These are phyloP conservation scores for Gossypium turneri DNA, from an alignment of 345 rosid species.

Conservation along the genomic window DNA sequence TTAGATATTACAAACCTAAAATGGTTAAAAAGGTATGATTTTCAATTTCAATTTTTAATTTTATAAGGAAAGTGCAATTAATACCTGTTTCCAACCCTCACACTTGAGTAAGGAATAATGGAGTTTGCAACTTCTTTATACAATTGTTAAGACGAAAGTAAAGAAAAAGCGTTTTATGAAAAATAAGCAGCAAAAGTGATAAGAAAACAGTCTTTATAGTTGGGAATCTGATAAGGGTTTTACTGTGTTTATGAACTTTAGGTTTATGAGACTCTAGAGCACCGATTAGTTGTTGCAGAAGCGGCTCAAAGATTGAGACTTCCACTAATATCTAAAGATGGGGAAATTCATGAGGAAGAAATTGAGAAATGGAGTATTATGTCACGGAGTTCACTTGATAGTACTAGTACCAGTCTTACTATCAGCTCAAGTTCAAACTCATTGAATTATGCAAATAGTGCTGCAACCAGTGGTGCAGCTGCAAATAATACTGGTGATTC, in stretches of 20 bases:
- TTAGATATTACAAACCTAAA: neutral
- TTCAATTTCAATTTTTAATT: too few species aligned
- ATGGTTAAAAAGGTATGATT: neutral
- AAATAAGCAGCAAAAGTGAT: constrained; percentile 5
- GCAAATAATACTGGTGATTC: constrained; percentile 41
- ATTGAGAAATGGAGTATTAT: constrained; percentile 84
- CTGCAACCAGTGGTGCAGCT: constrained; percentile 45
- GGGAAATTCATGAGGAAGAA: constrained; percentile 71
- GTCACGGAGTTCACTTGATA: constrained; percentile 85
- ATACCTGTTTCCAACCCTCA: too few species aligned
- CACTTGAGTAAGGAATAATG: too few species aligned
- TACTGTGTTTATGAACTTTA: constrained; percentile 22
- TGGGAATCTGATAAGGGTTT: neutral
- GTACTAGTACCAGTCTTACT: constrained; percentile 63
- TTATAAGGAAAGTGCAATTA: too few species aligned
- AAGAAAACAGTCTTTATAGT: neutral
- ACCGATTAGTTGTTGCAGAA: constrained; percentile 86
- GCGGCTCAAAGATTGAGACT: constrained; percentile 93
- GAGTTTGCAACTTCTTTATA: neutral
- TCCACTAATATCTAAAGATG: constrained; percentile 87
- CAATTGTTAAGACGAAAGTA: neutral
- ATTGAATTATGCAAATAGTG: constrained; percentile 47
- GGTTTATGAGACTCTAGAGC: constrained; percentile 91
- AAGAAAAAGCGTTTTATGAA: neutral
- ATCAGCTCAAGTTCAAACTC: constrained; percentile 78